These are phyloP conservation scores for Trichoderma lentiforme DNA, from an alignment of 2,329 filamentous ascomycete species.

Conservation along the genomic window DNA sequence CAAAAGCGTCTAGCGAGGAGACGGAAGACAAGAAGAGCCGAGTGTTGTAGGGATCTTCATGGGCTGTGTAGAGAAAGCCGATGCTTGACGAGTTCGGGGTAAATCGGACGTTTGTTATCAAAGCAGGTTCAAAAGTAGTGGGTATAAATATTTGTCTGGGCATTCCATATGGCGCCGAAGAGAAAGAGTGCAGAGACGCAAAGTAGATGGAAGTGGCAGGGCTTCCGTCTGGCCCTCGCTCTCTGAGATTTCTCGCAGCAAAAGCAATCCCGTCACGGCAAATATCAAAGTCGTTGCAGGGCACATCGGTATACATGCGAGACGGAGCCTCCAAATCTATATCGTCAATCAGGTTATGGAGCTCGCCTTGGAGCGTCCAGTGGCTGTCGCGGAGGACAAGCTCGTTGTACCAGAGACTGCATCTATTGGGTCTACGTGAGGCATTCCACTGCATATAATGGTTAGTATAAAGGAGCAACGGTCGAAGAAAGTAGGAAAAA, in stretches of 20 bases:
- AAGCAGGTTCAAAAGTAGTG: constrained; percentile 2
- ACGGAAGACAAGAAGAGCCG: constrained; percentile 32
- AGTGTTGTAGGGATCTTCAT: constrained; percentile 24
- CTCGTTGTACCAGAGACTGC: constrained; percentile 39
- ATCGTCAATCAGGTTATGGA: constrained; percentile 34
- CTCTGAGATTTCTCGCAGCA: constrained; percentile 25
- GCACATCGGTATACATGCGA: constrained; percentile 25
- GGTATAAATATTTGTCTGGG: constrained; percentile 28
- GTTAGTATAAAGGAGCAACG: constrained; percentile 24
- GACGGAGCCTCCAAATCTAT: constrained; percentile 33
- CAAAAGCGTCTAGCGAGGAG: constrained; percentile 15
- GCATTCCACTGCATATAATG: constrained; percentile 30
- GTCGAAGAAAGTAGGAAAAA: background rate
- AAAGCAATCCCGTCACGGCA: constrained; percentile 35
- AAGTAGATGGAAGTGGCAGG: constrained; percentile 31
- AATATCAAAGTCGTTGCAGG: constrained; percentile 32
- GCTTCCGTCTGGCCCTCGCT: constrained; percentile 14
- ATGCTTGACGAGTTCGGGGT: constrained; percentile 37
- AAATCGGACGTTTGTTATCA: constrained; percentile 31
- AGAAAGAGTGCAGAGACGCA: constrained; percentile 34
- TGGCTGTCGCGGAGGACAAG: constrained; percentile 26
- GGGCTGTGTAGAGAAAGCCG: constrained; percentile 32
- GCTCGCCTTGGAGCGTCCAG: constrained; percentile 30
- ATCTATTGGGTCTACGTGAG: constrained; percentile 30
- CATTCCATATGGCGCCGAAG: constrained; percentile 16